A percentile compares a stretch with the other conserved stretches of the same genome.
Conservation (phyloP, 805 yeast species). For the Nakazawaea wyomingensis region DNA sequence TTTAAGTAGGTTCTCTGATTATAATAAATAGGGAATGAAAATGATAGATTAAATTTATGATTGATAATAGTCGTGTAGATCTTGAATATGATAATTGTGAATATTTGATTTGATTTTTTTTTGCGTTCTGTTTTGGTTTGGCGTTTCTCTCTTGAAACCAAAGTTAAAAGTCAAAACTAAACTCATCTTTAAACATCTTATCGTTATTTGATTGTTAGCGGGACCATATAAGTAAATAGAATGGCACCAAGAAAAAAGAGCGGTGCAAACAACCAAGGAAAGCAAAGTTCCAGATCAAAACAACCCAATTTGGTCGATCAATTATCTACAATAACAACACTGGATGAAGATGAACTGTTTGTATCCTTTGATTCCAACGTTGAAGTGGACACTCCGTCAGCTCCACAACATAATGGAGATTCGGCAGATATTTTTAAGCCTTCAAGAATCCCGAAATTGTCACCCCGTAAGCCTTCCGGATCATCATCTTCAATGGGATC, state of each 20-base stretch:
- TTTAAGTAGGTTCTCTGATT: too few relatives aligned
- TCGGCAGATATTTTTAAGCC: background rate
- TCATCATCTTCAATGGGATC: background rate
- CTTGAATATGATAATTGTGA: too few relatives aligned
- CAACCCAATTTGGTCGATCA: constrained; percentile 4
- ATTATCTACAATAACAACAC: background rate
- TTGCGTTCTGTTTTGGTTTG: background rate
- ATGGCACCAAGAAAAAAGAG: background rate
- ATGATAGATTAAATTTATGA: too few relatives aligned
- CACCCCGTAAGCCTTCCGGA: background rate
- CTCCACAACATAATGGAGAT: background rate
- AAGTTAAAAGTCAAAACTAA: too few relatives aligned
- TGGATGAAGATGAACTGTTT: constrained; percentile 4
- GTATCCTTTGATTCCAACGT: constrained; percentile 1
- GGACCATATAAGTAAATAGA: background rate
- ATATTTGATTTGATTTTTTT: too few relatives aligned
- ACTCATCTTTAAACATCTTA: too few relatives aligned
- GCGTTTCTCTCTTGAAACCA: too few relatives aligned
- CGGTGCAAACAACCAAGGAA: background rate
- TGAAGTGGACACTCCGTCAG: background rate
- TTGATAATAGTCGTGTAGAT: too few relatives aligned
- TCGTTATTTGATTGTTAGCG: too few relatives aligned
- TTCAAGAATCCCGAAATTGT: constrained; percentile 6
- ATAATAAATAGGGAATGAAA: too few relatives aligned
- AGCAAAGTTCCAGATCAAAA: background rate